Evolutionary conservation across 2,329 filamentous ascomycete species (phyloP).

Genomic region (Cladosporium cucumerinum): DNA sequence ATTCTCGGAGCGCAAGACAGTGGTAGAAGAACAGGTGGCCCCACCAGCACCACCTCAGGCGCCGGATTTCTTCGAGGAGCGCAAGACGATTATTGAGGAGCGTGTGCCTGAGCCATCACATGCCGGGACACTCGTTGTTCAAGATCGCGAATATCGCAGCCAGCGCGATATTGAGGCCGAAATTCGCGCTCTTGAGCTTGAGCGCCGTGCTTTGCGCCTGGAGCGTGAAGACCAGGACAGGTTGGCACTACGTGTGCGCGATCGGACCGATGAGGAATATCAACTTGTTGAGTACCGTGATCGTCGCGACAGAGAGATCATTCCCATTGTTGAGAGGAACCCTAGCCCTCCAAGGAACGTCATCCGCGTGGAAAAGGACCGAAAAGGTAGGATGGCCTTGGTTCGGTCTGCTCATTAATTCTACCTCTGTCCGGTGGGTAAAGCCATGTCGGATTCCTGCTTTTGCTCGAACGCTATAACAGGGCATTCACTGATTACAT

Average conservation of each 20-base stretch:
- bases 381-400: conserved; percentile 93
- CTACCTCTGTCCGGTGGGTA: conserved; percentile 11
- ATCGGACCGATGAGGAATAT: conserved; percentile 50
- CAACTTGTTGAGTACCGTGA: conserved; percentile 47
- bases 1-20: conserved; percentile 29
- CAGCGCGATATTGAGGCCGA: conserved; percentile 69
- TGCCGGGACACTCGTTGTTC: conserved; percentile 43
- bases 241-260: conserved; percentile 41
- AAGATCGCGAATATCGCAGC: conserved; percentile 44
- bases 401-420: conserved; percentile 69
- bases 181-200: conserved; percentile 67
- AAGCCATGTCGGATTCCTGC: conserved; percentile 8
- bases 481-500: not conserved
- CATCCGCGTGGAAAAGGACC: conserved; percentile 77
- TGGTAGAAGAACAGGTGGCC: conserved; percentile 28
- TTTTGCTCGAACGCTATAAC: not conserved
- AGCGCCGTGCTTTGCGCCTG: conserved; percentile 56
- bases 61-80: conserved; percentile 32
- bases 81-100: conserved; percentile 32
- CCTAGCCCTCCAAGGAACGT: conserved; percentile 49
- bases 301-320: conserved; percentile 56
- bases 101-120: conserved; percentile 19
- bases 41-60: conserved; percentile 23
- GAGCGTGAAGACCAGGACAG: conserved; percentile 48
- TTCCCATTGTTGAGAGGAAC: conserved; percentile 51